Evolutionary conservation across 805 yeast species (phyloP).

Genomic region (Yarrowia phangngaensis): DNA sequence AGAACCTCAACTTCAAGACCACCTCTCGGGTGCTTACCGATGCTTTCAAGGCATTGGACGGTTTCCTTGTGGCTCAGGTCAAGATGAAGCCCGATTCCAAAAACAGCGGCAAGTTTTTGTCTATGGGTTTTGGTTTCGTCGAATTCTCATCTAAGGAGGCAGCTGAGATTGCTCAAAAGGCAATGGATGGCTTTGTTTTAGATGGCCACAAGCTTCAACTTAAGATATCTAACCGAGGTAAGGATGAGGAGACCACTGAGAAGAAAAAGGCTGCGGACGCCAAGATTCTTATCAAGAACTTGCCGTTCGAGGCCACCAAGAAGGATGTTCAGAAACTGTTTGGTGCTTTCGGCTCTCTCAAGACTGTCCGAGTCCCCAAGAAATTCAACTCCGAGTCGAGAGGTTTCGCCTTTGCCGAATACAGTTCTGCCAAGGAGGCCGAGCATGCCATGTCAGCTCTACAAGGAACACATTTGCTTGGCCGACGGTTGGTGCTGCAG

Average conservation of each 20-base stretch:
- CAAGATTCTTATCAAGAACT: constrained; percentile 89
- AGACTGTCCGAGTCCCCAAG: constrained; percentile 93
- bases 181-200: constrained; percentile 69
- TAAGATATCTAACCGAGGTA: constrained; percentile 77
- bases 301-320: constrained; percentile 94
- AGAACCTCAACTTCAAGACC: constrained; percentile 86
- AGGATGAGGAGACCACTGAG: constrained; percentile 34
- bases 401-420: constrained; percentile 98
- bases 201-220: constrained; percentile 89
- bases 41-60: constrained; percentile 65
- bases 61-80: constrained; percentile 77
- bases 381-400: constrained; percentile 92
- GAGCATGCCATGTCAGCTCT: constrained; percentile 89
- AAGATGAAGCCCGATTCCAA: constrained; percentile 86
- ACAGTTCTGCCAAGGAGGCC: constrained; percentile 80
- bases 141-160: constrained; percentile 77
- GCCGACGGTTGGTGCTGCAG: constrained; percentile 90
- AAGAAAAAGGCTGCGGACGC: constrained; percentile 31
- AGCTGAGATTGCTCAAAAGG: constrained; percentile 70
- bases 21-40: constrained; percentile 53
- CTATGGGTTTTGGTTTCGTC: constrained; percentile 98
- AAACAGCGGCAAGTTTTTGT: constrained; percentile 57
- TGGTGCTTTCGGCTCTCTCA: constrained; percentile 85
- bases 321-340: constrained; percentile 89
- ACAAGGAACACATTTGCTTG: constrained; percentile 93